Evolutionary conservation across 768 basidiomycete genomes (phyloP).

Genomic region (Daedalea quercina): DNA sequence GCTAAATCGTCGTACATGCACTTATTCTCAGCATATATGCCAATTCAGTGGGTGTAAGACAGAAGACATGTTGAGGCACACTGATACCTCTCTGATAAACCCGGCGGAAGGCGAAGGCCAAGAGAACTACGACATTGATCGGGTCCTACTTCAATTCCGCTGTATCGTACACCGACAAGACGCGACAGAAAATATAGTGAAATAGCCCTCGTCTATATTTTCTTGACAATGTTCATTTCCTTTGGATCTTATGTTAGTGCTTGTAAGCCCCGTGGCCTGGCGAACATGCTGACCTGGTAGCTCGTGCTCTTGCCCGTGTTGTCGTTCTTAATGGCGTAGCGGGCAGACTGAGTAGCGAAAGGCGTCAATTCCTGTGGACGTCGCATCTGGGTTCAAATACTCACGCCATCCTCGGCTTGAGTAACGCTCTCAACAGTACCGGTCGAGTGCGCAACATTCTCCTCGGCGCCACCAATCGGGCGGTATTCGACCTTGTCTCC

Average conservation of each 20-base stretch:
- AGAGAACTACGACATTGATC: no score
- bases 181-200: no score
- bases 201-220: conserved; percentile 2
- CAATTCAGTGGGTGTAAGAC: no score
- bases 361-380: background rate
- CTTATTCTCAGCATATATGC: no score
- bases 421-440: conserved; percentile 29
- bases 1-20: no score
- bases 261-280: background rate
- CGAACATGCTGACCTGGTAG: conserved; percentile 24
- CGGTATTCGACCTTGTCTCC: conserved; percentile 40
- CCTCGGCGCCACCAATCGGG: conserved; percentile 31
- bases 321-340: conserved; percentile 35
- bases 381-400: conserved; percentile 4
- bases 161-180: no score
- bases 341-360: conserved; percentile 18
- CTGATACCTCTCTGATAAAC: no score
- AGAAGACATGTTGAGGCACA: no score
- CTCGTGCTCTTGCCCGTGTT: conserved; percentile 35
- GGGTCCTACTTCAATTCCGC: no score
- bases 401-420: conserved; percentile 26
- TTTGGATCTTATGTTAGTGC: conserved; percentile 9
- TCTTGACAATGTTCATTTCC: conserved; percentile 33
- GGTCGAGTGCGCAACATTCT: conserved; percentile 33
- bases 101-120: no score